These are phyloP conservation scores for Sugiyamaella boreocaroliniensis DNA, from an alignment of 805 yeast genomes.

Conservation along the genomic window DNA sequence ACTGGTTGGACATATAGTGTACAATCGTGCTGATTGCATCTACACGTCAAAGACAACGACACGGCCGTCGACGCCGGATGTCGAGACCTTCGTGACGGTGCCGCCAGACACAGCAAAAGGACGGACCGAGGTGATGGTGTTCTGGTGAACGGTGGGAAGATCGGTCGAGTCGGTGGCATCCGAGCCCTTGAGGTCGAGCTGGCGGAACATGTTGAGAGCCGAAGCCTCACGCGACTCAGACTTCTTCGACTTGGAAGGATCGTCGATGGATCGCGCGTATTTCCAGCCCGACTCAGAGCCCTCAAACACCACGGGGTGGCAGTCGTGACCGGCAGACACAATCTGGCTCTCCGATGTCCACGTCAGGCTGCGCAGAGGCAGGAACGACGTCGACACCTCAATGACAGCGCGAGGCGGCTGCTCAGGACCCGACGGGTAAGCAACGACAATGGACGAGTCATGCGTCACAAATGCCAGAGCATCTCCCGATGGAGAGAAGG, in stretches of 20 bases:
- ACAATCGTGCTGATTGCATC: not conserved
- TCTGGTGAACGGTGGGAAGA: slow-evolving; percentile 80
- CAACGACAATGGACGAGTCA: slow-evolving; percentile 75
- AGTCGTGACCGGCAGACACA: slow-evolving; percentile 86
- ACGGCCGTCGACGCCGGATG: slow-evolving; percentile 88
- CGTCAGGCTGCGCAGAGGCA: slow-evolving; percentile 74
- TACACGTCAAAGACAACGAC: slow-evolving; percentile 67
- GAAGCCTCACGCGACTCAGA: slow-evolving; percentile 47
- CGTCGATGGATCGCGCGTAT: slow-evolving; percentile 56
- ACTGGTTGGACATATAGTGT: no score
- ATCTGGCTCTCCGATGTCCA: slow-evolving; percentile 63
- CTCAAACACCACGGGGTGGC: slow-evolving; percentile 79
- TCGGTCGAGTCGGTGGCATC: slow-evolving; percentile 39
- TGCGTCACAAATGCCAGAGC: slow-evolving; percentile 77
- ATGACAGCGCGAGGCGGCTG: slow-evolving; percentile 56
- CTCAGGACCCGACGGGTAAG: slow-evolving; percentile 66
- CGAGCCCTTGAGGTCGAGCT: slow-evolving; percentile 90
- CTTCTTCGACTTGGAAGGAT: slow-evolving; percentile 34
- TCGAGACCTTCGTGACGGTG: slow-evolving; percentile 53
- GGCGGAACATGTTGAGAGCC: slow-evolving; percentile 83
- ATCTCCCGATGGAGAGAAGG: slow-evolving; percentile 75
- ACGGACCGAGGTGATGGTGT: slow-evolving; percentile 66
- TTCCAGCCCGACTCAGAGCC: slow-evolving; percentile 62
- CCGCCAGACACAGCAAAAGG: slow-evolving; percentile 40
- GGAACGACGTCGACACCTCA: slow-evolving; percentile 54